These are phyloP conservation scores for Sanguinoderma infundibulare DNA, from an alignment of 1,284 basidiomycete genomes.

Conservation along the genomic window DNA sequence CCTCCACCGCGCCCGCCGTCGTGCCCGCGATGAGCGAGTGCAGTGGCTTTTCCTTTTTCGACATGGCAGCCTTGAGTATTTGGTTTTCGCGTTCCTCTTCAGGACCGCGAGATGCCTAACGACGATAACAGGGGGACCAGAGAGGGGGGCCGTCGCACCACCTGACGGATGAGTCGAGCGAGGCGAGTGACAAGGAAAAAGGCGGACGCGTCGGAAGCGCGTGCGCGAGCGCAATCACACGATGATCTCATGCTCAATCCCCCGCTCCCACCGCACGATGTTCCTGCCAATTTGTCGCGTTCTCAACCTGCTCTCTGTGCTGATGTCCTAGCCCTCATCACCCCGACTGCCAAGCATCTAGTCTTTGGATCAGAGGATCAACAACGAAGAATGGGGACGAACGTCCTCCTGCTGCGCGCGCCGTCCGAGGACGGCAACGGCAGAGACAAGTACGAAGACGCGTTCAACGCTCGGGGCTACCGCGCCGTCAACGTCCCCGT, in stretches of 20 bases:
- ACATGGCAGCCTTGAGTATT: constrained; percentile 17
- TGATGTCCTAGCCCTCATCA: too few relatives aligned
- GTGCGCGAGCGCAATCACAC: too few relatives aligned
- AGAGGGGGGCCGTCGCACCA: too few relatives aligned
- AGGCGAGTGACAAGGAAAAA: background rate
- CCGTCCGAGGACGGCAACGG: constrained; percentile 41
- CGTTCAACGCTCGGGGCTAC: constrained; percentile 40
- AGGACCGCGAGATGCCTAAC: background rate
- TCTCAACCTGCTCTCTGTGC: too few relatives aligned
- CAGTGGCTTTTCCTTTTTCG: constrained; percentile 75
- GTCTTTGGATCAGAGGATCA: too few relatives aligned
- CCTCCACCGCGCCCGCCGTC: constrained; percentile 94
- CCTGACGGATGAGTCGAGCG: background rate
- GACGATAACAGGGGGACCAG: background rate
- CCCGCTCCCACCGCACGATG: background rate
- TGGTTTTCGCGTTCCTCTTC: background rate
- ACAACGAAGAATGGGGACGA: too few relatives aligned
- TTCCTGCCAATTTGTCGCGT: background rate
- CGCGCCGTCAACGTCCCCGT: constrained; percentile 62
- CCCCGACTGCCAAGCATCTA: too few relatives aligned
- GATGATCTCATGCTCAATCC: constrained; percentile 4
- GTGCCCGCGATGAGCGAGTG: constrained; percentile 89
- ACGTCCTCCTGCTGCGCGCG: constrained; percentile 60
- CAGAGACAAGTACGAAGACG: constrained; percentile 33
- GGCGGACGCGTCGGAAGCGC: background rate